Conservation (phyloP, 129 eudicot species). For the Calendula officinalis region DNA sequence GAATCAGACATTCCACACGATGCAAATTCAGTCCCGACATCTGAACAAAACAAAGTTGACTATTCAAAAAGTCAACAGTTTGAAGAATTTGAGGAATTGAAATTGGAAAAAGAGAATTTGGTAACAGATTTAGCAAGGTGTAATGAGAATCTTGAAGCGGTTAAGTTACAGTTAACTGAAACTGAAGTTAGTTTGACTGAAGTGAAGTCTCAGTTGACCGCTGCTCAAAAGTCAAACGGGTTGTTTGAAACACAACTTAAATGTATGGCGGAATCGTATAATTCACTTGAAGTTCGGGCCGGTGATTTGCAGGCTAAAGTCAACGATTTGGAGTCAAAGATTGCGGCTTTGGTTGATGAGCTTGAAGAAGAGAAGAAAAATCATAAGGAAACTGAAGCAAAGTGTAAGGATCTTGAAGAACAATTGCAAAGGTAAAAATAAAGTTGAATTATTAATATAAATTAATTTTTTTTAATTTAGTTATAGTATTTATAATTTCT, state of each 20-base stretch:
- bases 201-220: slow-evolving; percentile 72
- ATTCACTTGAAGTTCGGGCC: slow-evolving; percentile 80
- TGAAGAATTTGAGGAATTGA: slow-evolving; percentile 75
- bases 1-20: slow-evolving; percentile 79
- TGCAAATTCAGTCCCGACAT: slow-evolving; percentile 63
- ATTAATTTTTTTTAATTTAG: neutral
- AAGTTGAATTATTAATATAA: neutral
- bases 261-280: slow-evolving; percentile 98
- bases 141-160: slow-evolving; percentile 57
- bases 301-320: slow-evolving; percentile 65
- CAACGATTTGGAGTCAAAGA: slow-evolving; percentile 53
- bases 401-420: slow-evolving; percentile 69
- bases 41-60: slow-evolving; percentile 56
- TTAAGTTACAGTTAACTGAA: slow-evolving; percentile 63
- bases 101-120: slow-evolving; percentile 68
- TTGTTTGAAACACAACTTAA: slow-evolving; percentile 97
- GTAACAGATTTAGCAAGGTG: slow-evolving; percentile 58
- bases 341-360: slow-evolving; percentile 53
- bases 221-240: slow-evolving; percentile 70
- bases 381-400: slow-evolving; percentile 58
- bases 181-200: slow-evolving; percentile 67
- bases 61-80: too few relatives aligned
- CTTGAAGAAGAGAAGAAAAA: slow-evolving; percentile 66
- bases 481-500: neutral
- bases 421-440: slow-evolving; percentile 64